These are phyloP conservation scores for Incumbomyces lentus DNA, from an alignment of 2,329 filamentous ascomycete species.

Conservation along the genomic window DNA sequence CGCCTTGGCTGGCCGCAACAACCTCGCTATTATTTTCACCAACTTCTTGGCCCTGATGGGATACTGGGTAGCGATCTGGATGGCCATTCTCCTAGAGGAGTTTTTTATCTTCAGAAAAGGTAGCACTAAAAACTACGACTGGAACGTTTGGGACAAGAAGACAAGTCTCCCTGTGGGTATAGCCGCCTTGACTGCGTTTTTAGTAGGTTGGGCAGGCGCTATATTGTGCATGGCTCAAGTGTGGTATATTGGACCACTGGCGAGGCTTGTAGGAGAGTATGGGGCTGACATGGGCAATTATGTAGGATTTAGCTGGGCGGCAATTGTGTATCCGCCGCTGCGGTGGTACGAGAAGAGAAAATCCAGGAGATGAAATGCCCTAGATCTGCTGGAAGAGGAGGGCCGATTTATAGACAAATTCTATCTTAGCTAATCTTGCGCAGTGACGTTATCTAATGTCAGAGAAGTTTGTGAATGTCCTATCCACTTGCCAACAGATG, in stretches of 20 bases:
- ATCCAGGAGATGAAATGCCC: conserved; percentile 13
- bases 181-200: conserved; percentile 51
- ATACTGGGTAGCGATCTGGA: conserved; percentile 59
- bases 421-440: too few species aligned
- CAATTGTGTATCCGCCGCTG: conserved; percentile 45
- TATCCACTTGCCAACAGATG: too few species aligned
- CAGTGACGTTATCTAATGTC: too few species aligned
- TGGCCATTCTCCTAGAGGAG: conserved; percentile 50
- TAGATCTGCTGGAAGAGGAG: too few species aligned
- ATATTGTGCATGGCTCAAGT: conserved; percentile 60
- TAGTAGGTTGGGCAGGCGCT: conserved; percentile 55
- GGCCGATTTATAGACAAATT: too few species aligned
- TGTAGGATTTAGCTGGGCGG: conserved; percentile 51
- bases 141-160: conserved; percentile 51
- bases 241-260: conserved; percentile 58
- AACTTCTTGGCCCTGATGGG: conserved; percentile 63
- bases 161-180: conserved; percentile 51
- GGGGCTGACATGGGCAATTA: conserved; percentile 53
- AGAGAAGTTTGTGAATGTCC: too few species aligned
- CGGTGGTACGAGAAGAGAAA: conserved; percentile 42
- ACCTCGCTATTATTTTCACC: conserved; percentile 55
- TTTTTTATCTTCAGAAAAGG: conserved; percentile 50
- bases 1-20: conserved; percentile 50
- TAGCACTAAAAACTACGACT: conserved; percentile 40
- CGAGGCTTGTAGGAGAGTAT: conserved; percentile 45